Evolutionary conservation across 176 grass and related monocot genomes (phyloP), one percentile per base, ranked within the genome.

Genomic region (Oryza longistaminata): DNA sequence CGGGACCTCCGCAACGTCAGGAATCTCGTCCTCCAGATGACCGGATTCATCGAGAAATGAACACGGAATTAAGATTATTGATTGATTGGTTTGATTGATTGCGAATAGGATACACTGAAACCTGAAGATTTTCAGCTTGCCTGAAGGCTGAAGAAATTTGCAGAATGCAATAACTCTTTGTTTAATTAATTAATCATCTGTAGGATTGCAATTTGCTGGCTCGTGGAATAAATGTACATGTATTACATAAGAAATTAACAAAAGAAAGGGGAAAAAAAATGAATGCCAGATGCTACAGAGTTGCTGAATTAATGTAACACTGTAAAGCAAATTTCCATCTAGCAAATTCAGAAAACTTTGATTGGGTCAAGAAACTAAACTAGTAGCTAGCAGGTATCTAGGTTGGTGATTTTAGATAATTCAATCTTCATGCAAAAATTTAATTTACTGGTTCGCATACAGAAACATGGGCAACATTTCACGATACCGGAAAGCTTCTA

Each of bases 21-120:
- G 71, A 92, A 93, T 81, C 71, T 76, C 69, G 85, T 92, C 9
- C 96, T 95, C 42, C 81, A 58, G 70, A 85, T 90, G 85, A 98
- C 95, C 19, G 89, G 95, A 14, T 98, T 91, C 88, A 86, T 98
- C 49, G 96, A 98, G 89, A 87, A 83, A 81, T 93, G 64, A 90
- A 70, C 22, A 34, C 34, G 9, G 25, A 9, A 17, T 52, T 52
- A 52, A 71, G 60, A 21, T 25, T 14, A 34, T 6, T 74, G 14
- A 11, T 62, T 74, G 29, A 31, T 31, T 31, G 29, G 29, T 31
- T 31, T 27, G 14, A 11, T 61, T 25, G 16, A 61, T 12, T 2
- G 76, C 22, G 43, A 74, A 40, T 17, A 62, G 19, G 19, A 19
- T 58, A 11, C 7, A 62, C 0, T 75, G 31, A 65, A 87, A 74